phyloP scores from a whole-genome alignment of 192 early-diverging fungal genomes.

The Thamnidium elegans region DNA sequence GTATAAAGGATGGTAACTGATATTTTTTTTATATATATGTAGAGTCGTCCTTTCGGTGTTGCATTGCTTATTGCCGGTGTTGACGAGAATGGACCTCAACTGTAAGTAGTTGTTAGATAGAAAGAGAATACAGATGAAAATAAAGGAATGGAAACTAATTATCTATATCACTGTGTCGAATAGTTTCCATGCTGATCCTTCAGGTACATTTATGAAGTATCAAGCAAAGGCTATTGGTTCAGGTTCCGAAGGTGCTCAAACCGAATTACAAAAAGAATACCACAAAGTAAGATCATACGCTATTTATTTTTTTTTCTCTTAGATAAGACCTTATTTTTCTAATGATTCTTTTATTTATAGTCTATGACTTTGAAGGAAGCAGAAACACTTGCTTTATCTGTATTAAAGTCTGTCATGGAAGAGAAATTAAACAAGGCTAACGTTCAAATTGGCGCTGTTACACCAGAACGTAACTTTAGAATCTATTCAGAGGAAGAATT shows the following conservation, averaged over 20 bases:
- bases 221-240: conserved; percentile 99
- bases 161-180: neutral
- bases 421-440: conserved; percentile 97
- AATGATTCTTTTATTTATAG: conserved; percentile 30
- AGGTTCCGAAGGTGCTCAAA: conserved; percentile 97
- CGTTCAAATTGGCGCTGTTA: conserved; percentile 92
- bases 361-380: conserved; percentile 86
- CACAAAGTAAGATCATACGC: conserved; percentile 62
- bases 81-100: conserved; percentile 95
- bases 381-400: conserved; percentile 86
- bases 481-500: conserved; percentile 82
- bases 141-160: neutral
- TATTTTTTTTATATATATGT: conserved; percentile 15
- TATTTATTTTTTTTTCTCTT: neutral
- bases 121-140: neutral
- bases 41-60: conserved; percentile 99
- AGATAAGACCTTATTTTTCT: neutral
- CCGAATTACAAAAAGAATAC: conserved; percentile 96
- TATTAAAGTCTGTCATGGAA: conserved; percentile 99
- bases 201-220: conserved; percentile 93
- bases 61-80: conserved; percentile 95
- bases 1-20: neutral
- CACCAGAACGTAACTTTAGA: conserved; percentile 70
- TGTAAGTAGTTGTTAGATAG: conserved; percentile 57
- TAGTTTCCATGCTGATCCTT: conserved; percentile 94